phyloP scores from a whole-genome alignment of 1,284 basidiomycete genomes.

The Papiliotrema terrestris region DNA sequence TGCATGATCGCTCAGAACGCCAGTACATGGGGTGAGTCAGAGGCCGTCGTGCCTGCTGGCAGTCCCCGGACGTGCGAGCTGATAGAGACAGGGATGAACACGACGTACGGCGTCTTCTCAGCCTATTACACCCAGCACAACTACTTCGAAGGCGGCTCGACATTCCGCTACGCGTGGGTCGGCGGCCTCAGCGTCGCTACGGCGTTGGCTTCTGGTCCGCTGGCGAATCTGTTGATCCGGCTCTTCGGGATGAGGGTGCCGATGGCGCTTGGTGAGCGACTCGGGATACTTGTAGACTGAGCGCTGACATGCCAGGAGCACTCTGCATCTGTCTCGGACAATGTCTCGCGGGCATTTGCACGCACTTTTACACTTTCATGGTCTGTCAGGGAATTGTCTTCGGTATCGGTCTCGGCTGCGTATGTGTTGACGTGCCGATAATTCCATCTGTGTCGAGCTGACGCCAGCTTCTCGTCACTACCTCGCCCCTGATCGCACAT shows the following conservation, averaged over 20 bases:
- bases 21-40: conserved; percentile 40
- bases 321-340: conserved; percentile 31
- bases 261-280: conserved; percentile 37
- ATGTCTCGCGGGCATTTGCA: conserved; percentile 31
- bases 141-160: conserved; percentile 45
- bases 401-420: conserved; percentile 32
- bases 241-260: conserved; percentile 40
- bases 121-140: conserved; percentile 48
- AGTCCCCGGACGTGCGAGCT: not conserved
- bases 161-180: conserved; percentile 50
- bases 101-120: conserved; percentile 51
- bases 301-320: conserved; percentile 12
- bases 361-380: conserved; percentile 28
- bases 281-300: not conserved
- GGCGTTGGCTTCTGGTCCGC: conserved; percentile 43
- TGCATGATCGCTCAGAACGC: conserved; percentile 41
- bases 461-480: not conserved
- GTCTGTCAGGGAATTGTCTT: conserved; percentile 40
- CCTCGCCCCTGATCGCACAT: conserved; percentile 12
- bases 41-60: not conserved
- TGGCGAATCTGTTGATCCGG: conserved; percentile 44
- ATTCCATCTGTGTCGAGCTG: too few species aligned
- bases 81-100: conserved; percentile 43
- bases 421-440: conserved; percentile 6
- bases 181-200: conserved; percentile 47